Evolutionary conservation across 2,329 filamentous ascomycete genomes (phyloP).

Genomic region (Alternaria sp.): DNA sequence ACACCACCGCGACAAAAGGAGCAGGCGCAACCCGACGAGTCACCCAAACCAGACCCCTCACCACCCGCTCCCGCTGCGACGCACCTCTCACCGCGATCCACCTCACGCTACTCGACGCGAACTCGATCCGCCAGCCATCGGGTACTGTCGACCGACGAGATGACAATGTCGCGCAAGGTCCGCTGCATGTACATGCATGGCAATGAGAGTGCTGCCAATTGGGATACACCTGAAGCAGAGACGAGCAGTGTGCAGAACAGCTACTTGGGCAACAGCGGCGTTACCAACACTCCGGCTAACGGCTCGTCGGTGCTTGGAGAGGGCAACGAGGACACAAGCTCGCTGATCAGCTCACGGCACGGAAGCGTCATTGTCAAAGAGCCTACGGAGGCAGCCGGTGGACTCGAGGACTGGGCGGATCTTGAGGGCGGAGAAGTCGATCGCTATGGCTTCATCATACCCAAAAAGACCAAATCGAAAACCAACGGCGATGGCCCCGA

Average conservation of each 20-base stretch:
- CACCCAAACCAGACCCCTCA: conserved; percentile 24
- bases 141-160: conserved; percentile 68
- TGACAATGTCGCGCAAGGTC: conserved; percentile 67
- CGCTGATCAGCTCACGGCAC: conserved; percentile 36
- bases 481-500: conserved; percentile 34
- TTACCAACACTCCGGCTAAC: conserved; percentile 30
- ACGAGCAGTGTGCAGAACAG: conserved; percentile 26
- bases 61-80: conserved; percentile 33
- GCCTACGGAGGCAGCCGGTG: conserved; percentile 65
- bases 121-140: conserved; percentile 50
- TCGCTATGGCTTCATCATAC: conserved; percentile 69
- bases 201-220: conserved; percentile 61
- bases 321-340: conserved; percentile 35
- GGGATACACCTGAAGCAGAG: conserved; percentile 42
- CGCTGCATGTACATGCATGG: conserved; percentile 69
- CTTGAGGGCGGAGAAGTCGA: conserved; percentile 66
- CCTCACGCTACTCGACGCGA: conserved; percentile 46
- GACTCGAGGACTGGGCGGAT: conserved; percentile 70
- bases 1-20: conserved; percentile 22
- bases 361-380: conserved; percentile 54
- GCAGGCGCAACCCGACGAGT: conserved; percentile 13
- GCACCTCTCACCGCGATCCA: conserved; percentile 39
- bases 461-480: conserved; percentile 47
- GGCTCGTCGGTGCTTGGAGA: conserved; percentile 32
- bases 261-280: conserved; percentile 33